A percentile compares a stretch with the other conserved stretches of the same genome.
phyloP scores from a whole-genome alignment of 805 yeast genomes.

The Candida quercuum region DNA sequence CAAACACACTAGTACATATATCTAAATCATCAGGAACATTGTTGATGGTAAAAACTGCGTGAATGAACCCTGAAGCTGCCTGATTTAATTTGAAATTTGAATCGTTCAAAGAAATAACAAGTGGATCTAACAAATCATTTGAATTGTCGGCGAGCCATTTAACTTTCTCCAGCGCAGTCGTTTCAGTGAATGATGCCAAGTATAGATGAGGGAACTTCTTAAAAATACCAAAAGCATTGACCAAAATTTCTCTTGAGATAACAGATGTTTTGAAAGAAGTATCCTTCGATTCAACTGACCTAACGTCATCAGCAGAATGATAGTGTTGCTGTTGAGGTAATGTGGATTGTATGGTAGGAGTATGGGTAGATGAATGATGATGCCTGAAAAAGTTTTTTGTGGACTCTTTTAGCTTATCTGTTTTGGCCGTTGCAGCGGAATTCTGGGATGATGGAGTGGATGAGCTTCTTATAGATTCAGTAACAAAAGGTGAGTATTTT shows the following conservation, averaged over 20 bases:
- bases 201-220: slow-evolving; percentile 30
- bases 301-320: slow-evolving; percentile 10
- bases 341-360: slow-evolving; percentile 4
- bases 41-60: slow-evolving; percentile 25
- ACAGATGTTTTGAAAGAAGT: slow-evolving; percentile 8
- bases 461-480: slow-evolving; percentile 11
- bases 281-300: slow-evolving; percentile 13
- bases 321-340: neutral
- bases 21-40: slow-evolving; percentile 26
- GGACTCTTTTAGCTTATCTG: slow-evolving; percentile 21
- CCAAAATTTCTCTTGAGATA: slow-evolving; percentile 22
- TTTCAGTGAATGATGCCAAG: slow-evolving; percentile 10
- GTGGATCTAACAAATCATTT: slow-evolving; percentile 25
- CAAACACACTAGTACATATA: slow-evolving; percentile 29
- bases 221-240: slow-evolving; percentile 27
- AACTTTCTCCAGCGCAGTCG: slow-evolving; percentile 5
- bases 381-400: slow-evolving; percentile 21
- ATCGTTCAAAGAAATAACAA: slow-evolving; percentile 34
- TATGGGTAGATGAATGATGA: slow-evolving; percentile 14
- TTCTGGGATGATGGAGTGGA: slow-evolving; percentile 16
- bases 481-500: slow-evolving; percentile 1
- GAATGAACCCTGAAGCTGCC: slow-evolving; percentile 31
- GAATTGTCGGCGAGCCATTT: slow-evolving; percentile 1
- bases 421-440: slow-evolving; percentile 16
- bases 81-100: slow-evolving; percentile 28